These are phyloP conservation scores for Chaetomiaceae sp. DNA, from an alignment of 2,329 filamentous ascomycete species.

Conservation along the genomic window DNA sequence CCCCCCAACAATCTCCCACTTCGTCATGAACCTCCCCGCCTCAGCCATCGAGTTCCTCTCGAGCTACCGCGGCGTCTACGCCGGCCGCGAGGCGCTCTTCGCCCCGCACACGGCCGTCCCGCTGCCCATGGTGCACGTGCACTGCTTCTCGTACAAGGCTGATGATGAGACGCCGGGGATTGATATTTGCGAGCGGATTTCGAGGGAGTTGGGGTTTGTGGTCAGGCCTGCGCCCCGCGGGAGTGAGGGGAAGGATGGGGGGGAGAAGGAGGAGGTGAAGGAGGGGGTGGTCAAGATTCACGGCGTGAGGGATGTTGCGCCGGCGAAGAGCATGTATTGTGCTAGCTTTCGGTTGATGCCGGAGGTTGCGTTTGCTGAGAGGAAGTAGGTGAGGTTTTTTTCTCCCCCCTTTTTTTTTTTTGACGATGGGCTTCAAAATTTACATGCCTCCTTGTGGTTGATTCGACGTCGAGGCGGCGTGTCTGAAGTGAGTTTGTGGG, in stretches of 20 bases:
- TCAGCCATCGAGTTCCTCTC: constrained; percentile 79
- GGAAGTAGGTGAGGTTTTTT: constrained; percentile 20
- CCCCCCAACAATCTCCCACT: constrained; percentile 80
- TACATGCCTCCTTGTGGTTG: too few species aligned
- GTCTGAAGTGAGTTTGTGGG: too few species aligned
- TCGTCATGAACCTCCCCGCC: constrained; percentile 96
- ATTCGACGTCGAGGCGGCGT: too few species aligned
- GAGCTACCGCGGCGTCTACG: constrained; percentile 73
- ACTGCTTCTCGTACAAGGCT: constrained; percentile 85
- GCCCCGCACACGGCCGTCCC: constrained; percentile 50
- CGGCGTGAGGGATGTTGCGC: constrained; percentile 81
- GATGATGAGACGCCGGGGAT: constrained; percentile 63
- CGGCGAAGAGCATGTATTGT: constrained; percentile 95
- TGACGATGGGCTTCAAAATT: too few species aligned
- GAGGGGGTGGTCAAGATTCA: constrained; percentile 52
- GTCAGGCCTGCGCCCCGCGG: constrained; percentile 42
- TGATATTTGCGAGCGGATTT: constrained; percentile 64
- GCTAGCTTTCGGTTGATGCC: constrained; percentile 81
- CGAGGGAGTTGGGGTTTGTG: constrained; percentile 52
- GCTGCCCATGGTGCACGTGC: constrained; percentile 84
- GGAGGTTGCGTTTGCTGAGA: constrained; percentile 70
- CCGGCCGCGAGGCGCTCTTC: constrained; percentile 64
- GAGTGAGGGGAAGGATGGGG: background rate
- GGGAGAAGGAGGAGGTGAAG: constrained; percentile 41
- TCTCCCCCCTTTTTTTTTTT: too few species aligned